Percentiles rank a stretch among this genome's conserved stretches.
Conservation (phyloP, 2,329 filamentous ascomycete species). For the Penicillium sp. region DNA sequence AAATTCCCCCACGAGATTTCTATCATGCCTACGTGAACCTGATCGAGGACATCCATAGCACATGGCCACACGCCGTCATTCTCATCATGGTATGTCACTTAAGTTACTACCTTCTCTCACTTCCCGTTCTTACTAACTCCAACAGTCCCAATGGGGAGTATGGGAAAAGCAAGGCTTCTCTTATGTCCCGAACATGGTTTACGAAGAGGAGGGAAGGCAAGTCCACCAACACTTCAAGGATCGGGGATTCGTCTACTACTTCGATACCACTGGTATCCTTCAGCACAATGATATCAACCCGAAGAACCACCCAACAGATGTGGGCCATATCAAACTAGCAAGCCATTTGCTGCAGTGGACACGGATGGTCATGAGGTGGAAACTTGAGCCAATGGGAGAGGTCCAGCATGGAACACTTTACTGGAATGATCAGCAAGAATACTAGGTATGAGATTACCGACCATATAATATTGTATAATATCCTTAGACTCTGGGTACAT, state of each 20-base stretch:
- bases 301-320: slow-evolving; percentile 60
- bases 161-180: slow-evolving; percentile 54
- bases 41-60: slow-evolving; percentile 41
- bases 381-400: slow-evolving; percentile 57
- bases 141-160: slow-evolving; percentile 55
- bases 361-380: slow-evolving; percentile 57
- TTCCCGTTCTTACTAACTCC: not conserved
- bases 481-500: not conserved
- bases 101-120: not conserved
- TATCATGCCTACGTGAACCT: slow-evolving; percentile 43
- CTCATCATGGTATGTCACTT: slow-evolving; percentile 36
- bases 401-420: slow-evolving; percentile 53
- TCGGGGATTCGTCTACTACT: slow-evolving; percentile 59
- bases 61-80: slow-evolving; percentile 45
- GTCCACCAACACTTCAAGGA: slow-evolving; percentile 55
- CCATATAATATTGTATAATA: not conserved
- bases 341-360: slow-evolving; percentile 61
- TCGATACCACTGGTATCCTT: slow-evolving; percentile 61
- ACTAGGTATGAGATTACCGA: slow-evolving; percentile 29
- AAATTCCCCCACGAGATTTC: slow-evolving; percentile 41
- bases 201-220: slow-evolving; percentile 51
- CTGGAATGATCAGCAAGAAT: slow-evolving; percentile 53
- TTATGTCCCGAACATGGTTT: slow-evolving; percentile 50
- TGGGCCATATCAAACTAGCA: slow-evolving; percentile 62
- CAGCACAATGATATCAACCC: slow-evolving; percentile 63